Evolutionary conservation across 2,329 filamentous ascomycete genomes (phyloP).

Genomic region (Sporothrix globosa): DNA sequence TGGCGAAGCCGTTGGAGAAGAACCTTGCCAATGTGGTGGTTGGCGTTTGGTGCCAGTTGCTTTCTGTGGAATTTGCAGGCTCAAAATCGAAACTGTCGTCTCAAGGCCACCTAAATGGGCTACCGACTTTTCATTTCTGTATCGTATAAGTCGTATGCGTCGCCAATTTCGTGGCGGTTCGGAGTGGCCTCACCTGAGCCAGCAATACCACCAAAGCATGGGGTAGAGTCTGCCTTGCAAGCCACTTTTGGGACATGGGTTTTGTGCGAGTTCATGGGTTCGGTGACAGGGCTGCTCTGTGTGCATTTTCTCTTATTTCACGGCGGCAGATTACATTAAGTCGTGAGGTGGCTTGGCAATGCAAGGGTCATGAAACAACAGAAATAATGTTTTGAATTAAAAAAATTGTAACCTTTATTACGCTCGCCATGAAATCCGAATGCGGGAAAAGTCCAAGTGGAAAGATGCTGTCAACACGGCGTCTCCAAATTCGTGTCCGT

Average conservation of each 20-base stretch:
- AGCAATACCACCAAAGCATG: neutral
- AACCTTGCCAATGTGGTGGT: no score
- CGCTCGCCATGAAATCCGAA: neutral
- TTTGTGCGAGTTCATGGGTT: conserved; percentile 4
- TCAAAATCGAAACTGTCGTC: neutral
- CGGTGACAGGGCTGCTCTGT: neutral
- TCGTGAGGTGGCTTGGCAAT: neutral
- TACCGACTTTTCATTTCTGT: neutral
- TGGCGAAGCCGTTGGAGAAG: no score
- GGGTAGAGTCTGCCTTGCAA: conserved; percentile 14
- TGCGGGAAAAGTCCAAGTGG: neutral
- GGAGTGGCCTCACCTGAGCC: neutral
- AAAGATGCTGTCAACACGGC: neutral
- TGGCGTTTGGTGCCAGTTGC: neutral
- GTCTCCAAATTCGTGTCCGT: neutral
- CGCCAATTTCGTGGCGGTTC: neutral
- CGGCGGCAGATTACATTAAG: neutral
- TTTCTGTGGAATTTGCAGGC: neutral
- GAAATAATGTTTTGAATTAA: no score
- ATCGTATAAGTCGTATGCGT: neutral
- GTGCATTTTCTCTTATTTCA: conserved; percentile 8
- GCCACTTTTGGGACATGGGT: neutral
- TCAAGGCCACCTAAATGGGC: neutral
- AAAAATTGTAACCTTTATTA: conserved; percentile 3
- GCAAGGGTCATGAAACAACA: conserved; percentile 4